Percentiles rank a stretch among this genome's conserved stretches.
phyloP scores from a whole-genome alignment of 768 basidiomycete species.

The Mycena leptocephala region DNA sequence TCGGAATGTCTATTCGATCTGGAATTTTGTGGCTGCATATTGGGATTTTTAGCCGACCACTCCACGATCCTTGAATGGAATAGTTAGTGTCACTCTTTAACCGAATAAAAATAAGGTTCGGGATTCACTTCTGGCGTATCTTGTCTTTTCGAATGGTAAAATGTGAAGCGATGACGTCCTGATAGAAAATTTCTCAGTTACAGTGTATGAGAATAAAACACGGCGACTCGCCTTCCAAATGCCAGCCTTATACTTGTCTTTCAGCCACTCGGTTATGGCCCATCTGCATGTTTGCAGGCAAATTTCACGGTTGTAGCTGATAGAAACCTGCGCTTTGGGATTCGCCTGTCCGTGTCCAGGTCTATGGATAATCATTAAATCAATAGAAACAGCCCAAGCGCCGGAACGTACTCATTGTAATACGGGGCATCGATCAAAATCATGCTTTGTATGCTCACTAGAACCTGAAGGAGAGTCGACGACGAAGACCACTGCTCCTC shows the following conservation, averaged over 20 bases:
- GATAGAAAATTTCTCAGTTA: constrained; percentile 14
- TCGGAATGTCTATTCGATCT: neutral
- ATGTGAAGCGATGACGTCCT: constrained; percentile 69
- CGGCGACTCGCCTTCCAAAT: constrained; percentile 64
- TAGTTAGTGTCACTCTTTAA: constrained; percentile 4
- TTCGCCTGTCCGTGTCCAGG: constrained; percentile 65
- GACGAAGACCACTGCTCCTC: constrained; percentile 64
- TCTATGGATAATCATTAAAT: constrained; percentile 44
- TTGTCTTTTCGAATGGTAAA: constrained; percentile 59
- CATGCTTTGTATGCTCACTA: constrained; percentile 75
- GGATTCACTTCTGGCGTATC: constrained; percentile 60
- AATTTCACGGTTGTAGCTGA: constrained; percentile 64
- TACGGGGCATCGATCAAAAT: constrained; percentile 70
- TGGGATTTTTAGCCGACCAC: constrained; percentile 50
- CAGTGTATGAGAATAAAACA: neutral
- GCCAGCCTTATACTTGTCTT: constrained; percentile 57
- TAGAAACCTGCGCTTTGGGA: constrained; percentile 50
- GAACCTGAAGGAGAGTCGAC: constrained; percentile 71
- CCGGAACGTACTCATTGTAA: constrained; percentile 64
- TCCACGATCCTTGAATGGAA: constrained; percentile 46
- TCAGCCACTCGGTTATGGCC: constrained; percentile 71
- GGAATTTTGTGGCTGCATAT: constrained; percentile 43
- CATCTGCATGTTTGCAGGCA: constrained; percentile 62
- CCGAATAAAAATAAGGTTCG: neutral
- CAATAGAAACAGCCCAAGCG: constrained; percentile 4